phyloP scores from a whole-genome alignment of 1,284 basidiomycete genomes.

The Apiotrichum gracile region DNA sequence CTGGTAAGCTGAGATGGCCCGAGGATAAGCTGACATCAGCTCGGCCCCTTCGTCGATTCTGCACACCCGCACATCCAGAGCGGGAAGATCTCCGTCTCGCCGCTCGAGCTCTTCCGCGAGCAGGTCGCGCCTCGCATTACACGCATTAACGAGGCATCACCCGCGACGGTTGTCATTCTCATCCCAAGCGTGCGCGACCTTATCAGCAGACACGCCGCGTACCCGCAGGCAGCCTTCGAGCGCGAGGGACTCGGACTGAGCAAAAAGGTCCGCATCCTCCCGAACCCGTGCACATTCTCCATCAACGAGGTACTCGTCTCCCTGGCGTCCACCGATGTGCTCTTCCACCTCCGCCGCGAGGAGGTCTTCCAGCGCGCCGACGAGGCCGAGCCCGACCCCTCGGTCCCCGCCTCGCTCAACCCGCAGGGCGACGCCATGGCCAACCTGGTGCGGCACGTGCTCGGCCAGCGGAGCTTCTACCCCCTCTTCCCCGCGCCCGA shows the following conservation, averaged over 20 bases:
- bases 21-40: constrained; percentile 49
- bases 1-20: constrained; percentile 56
- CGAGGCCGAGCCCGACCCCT: constrained; percentile 56
- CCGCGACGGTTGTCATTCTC: constrained; percentile 65
- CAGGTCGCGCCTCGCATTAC: constrained; percentile 61
- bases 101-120: constrained; percentile 63
- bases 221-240: constrained; percentile 73
- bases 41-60: constrained; percentile 83
- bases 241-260: constrained; percentile 47
- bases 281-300: constrained; percentile 80
- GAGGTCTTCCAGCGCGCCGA: constrained; percentile 68
- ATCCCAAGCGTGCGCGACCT: constrained; percentile 79
- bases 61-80: constrained; percentile 65
- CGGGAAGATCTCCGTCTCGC: constrained; percentile 64
- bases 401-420: constrained; percentile 34
- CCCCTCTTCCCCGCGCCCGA: constrained; percentile 84
- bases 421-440: constrained; percentile 67
- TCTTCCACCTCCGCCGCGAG: constrained; percentile 83
- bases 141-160: constrained; percentile 58
- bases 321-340: constrained; percentile 71
- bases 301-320: constrained; percentile 79
- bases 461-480: constrained; percentile 90
- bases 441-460: constrained; percentile 68
- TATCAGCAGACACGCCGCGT: constrained; percentile 71
- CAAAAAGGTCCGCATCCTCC: constrained; percentile 67